A percentile compares a stretch with the other conserved stretches of the same genome.
phyloP scores from a whole-genome alignment of 2,329 filamentous ascomycete species.

The Diaporthe ilicicola region DNA sequence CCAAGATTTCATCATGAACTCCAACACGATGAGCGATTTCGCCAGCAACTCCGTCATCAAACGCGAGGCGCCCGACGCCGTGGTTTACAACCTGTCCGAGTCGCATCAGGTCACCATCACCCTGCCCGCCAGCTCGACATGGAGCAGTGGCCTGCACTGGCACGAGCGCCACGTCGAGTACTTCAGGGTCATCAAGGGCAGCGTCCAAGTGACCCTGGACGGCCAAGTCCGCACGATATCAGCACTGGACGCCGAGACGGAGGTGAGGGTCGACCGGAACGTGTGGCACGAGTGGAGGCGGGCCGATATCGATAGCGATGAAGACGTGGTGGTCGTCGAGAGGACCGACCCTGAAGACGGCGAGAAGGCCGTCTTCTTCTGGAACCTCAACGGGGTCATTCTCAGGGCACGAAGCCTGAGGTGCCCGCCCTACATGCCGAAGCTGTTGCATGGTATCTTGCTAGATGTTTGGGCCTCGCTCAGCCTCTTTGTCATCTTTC shows the following conservation, averaged over 20 bases:
- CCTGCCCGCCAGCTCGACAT: constrained; percentile 51
- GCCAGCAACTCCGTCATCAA: constrained; percentile 25
- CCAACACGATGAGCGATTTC: constrained; percentile 4
- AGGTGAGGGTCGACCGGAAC: constrained; percentile 47
- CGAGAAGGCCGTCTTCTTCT: constrained; percentile 57
- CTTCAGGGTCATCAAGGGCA: constrained; percentile 51
- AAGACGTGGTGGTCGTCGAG: constrained; percentile 53
- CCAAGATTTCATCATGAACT: too few species aligned
- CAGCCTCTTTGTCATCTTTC: constrained; percentile 42
- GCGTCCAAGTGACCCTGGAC: constrained; percentile 41
- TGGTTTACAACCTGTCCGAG: constrained; percentile 45
- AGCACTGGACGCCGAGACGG: constrained; percentile 37
- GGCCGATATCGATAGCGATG: constrained; percentile 40
- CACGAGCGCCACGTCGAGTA: constrained; percentile 57
- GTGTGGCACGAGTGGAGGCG: constrained; percentile 57
- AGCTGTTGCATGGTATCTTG: constrained; percentile 32
- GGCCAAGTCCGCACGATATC: constrained; percentile 33
- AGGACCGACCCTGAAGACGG: constrained; percentile 56
- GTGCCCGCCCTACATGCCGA: constrained; percentile 32
- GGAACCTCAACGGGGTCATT: constrained; percentile 56
- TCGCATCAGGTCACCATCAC: constrained; percentile 50
- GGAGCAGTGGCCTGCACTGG: constrained; percentile 60
- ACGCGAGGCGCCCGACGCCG: constrained; percentile 27
- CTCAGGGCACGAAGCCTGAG: constrained; percentile 37
- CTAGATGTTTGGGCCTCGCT: constrained; percentile 42